Evolutionary conservation across 139 green algal species (phyloP).

Genomic region (Chlamydomonas sp.): DNA sequence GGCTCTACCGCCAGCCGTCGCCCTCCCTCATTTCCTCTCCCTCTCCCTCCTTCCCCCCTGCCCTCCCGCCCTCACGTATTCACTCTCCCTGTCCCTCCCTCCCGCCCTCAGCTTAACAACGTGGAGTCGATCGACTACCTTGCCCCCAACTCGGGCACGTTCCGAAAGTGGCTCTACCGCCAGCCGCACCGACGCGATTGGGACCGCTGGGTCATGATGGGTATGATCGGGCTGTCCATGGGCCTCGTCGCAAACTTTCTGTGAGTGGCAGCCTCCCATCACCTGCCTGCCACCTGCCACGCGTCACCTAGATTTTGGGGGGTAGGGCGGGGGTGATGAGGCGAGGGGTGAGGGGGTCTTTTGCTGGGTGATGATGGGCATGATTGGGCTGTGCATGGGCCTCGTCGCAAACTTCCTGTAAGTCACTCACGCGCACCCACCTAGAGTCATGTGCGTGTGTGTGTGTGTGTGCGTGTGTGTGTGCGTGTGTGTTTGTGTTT

Average conservation of each 20-base stretch:
- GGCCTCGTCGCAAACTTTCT: constrained; percentile 66
- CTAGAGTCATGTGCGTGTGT: neutral
- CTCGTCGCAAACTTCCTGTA: constrained; percentile 67
- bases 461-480: neutral
- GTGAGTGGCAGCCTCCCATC: constrained; percentile 44
- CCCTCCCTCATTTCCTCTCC: no score
- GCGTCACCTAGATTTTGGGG: neutral
- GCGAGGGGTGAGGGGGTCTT: no score
- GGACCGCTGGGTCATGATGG: constrained; percentile 89
- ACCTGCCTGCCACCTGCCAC: neutral
- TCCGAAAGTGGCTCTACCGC: constrained; percentile 62
- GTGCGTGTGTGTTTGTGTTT: no score
- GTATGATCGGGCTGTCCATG: constrained; percentile 59
- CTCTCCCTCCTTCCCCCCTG: no score
- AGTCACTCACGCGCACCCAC: no score
- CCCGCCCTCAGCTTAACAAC: no score
- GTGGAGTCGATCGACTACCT: no score
- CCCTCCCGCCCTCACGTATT: no score
- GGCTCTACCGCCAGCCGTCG: constrained; percentile 58
- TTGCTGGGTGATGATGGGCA: constrained; percentile 85
- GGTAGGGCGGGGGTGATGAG: no score
- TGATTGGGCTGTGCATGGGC: constrained; percentile 64
- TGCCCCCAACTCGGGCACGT: constrained; percentile 67
- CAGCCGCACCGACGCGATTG: constrained; percentile 55
- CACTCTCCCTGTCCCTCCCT: no score